Evolutionary conservation across 2,329 filamentous ascomycete genomes (phyloP), one percentile per base, ranked within the genome.

Genomic region (Mycosphaerella sp.): DNA sequence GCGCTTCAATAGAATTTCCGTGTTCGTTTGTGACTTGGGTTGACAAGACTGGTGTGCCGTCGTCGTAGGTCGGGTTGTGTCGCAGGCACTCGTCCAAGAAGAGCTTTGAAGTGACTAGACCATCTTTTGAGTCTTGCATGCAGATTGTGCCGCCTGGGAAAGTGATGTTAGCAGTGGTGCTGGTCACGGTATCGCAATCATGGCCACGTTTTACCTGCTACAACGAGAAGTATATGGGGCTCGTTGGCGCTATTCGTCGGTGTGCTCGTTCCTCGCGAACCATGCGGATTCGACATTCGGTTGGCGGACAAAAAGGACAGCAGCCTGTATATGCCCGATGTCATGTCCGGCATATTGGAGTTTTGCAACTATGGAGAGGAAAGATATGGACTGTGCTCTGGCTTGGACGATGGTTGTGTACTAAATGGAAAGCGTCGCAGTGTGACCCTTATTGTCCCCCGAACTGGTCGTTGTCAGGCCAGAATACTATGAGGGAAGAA

Each of bases 71-170:
- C 2, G 87, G 87, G 28, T 87, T 78, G 7, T 86, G 86, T 3
- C 86, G 85, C 75, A 96, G 85, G 62, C 88, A 89, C 59, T 82
- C 82, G 62, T 93, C 80, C 40, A 95, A 75, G 66, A 96, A 95
- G 3, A 86, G 85, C 61, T 68, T 62, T 13, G 75, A 75, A 5
- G 90, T 90, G 32, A 93, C 78, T 48, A 95, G 81, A 1, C 90
- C 90, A 59, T 89, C 81, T 7, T 80, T 78, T 8, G 88, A 89
- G 49, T 83, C 84, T 65, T 85, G 82, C 90, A 96, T 95, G 72
- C 89, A 95, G 63, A 95, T 95, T 6, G 86, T 89, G 40, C 86
- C 86, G 54, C 79, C 89, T 25, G 21, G 21, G 7, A 25, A 6
- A 25, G 21, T 6, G 21, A 25, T 6, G 21, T 25, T 25, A 25